Percentiles rank a stretch among this genome's conserved stretches.
Evolutionary conservation across 305 asterid genomes (phyloP).

Genomic region (Fraxinus sp.): DNA sequence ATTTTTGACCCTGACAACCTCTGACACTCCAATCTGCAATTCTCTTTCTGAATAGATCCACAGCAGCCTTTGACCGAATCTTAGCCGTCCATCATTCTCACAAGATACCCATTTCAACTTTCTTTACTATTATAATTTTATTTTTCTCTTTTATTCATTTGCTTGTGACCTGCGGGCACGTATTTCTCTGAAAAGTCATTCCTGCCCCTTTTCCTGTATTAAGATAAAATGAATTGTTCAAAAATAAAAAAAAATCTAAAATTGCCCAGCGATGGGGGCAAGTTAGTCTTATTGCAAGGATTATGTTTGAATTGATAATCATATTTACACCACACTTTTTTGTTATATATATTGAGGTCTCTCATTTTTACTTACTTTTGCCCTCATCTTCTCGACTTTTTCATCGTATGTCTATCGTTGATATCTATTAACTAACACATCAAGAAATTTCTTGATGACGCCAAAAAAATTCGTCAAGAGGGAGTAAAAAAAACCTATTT

Average conservation of each 20-base stretch:
- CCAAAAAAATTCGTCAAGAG: not conserved
- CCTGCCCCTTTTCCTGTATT: not conserved
- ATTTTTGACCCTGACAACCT: not conserved
- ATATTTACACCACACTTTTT: not conserved
- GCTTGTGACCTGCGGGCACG: not conserved
- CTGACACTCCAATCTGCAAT: constrained; percentile 16
- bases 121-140: not conserved
- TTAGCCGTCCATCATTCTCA: constrained; percentile 36
- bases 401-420: not conserved
- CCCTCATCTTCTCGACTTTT: not conserved
- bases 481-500: not conserved
- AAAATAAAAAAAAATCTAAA: not conserved
- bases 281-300: not conserved
- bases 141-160: not conserved
- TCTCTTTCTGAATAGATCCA: constrained; percentile 28
- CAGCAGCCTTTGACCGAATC: constrained; percentile 75
- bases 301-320: not conserved
- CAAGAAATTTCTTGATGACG: not conserved
- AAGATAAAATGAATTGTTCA: too few relatives aligned
- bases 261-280: not conserved
- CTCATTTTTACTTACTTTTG: not conserved
- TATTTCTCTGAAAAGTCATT: not conserved
- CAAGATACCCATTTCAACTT: not conserved
- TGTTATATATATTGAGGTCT: not conserved
- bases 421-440: not conserved